Conservation (phyloP, 2,329 filamentous ascomycete species). For the Hysterium pulicare region DNA sequence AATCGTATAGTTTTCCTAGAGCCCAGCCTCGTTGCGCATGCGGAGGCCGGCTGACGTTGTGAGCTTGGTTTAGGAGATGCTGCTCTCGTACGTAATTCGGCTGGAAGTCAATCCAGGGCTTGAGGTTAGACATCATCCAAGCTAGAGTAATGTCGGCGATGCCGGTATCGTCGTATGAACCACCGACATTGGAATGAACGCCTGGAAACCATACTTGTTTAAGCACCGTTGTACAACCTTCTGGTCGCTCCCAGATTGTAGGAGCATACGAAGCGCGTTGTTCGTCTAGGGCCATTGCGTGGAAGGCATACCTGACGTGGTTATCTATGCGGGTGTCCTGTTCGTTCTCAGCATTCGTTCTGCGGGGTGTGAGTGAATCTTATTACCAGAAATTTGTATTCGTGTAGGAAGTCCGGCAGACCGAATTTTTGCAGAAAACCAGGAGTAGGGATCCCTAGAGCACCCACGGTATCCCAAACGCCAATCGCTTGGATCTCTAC, state of each 20-base stretch:
- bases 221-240: slow-evolving; percentile 15
- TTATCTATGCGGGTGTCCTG: slow-evolving; percentile 44
- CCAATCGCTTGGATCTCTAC: slow-evolving; percentile 50
- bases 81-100: slow-evolving; percentile 23
- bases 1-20: slow-evolving; percentile 12
- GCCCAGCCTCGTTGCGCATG: slow-evolving; percentile 7
- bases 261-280: slow-evolving; percentile 54
- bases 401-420: slow-evolving; percentile 35
- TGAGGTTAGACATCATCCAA: slow-evolving; percentile 50
- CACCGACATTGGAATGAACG: slow-evolving; percentile 48
- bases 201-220: slow-evolving; percentile 50
- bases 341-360: no score
- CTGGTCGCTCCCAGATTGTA: slow-evolving; percentile 49
- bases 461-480: slow-evolving; percentile 53
- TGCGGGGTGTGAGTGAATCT: slow-evolving; percentile 8
- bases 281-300: slow-evolving; percentile 59
- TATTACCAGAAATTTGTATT: slow-evolving; percentile 18
- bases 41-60: slow-evolving; percentile 2
- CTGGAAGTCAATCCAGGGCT: slow-evolving; percentile 35
- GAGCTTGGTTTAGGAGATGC: slow-evolving; percentile 8
- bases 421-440: slow-evolving; percentile 31
- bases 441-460: slow-evolving; percentile 45
- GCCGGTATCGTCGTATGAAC: slow-evolving; percentile 46
- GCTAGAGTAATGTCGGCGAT: slow-evolving; percentile 48
- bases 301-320: slow-evolving; percentile 56